Evolutionary conservation across 345 rosid genomes (phyloP).

Genomic region (Arabidopsis thaliana): DNA sequence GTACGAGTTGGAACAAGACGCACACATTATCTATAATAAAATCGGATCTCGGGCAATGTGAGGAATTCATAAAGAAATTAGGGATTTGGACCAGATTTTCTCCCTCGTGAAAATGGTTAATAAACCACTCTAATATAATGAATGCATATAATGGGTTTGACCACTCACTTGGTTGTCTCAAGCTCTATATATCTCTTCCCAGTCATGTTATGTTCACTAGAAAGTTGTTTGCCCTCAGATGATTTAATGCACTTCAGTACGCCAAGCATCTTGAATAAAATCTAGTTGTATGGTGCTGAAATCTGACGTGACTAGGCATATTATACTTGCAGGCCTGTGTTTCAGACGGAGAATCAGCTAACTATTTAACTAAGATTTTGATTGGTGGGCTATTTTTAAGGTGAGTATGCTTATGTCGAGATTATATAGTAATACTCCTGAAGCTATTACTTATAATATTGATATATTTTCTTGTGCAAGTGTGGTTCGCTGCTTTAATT

Average conservation of each 20-base stretch:
- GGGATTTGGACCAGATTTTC: slow-evolving; percentile 4
- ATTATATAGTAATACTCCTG: too few relatives aligned
- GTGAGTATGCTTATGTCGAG: slow-evolving; percentile 47
- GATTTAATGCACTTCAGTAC: slow-evolving; percentile 22
- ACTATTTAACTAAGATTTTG: slow-evolving; percentile 73
- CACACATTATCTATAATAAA: slow-evolving; percentile 4
- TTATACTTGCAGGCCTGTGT: slow-evolving; percentile 79
- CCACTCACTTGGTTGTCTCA: slow-evolving; percentile 1
- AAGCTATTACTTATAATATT: neutral
- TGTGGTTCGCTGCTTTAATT: slow-evolving; percentile 15
- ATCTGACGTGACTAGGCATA: slow-evolving; percentile 26
- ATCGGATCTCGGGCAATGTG: neutral
- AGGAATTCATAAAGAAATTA: slow-evolving; percentile 4
- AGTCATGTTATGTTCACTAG: slow-evolving; percentile 23
- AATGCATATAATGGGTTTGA: neutral
- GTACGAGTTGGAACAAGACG: slow-evolving; percentile 24
- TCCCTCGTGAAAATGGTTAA: neutral
- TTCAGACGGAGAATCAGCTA: slow-evolving; percentile 81
- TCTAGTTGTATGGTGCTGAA: slow-evolving; percentile 23
- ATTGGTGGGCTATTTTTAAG: slow-evolving; percentile 89
- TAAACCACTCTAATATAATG: neutral
- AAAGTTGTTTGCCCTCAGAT: neutral
- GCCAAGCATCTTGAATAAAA: slow-evolving; percentile 24
- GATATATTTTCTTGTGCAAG: neutral
- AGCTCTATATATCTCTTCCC: slow-evolving; percentile 12